Percentiles rank a stretch among this genome's conserved stretches.
phyloP scores from a whole-genome alignment of 495 filamentous ascomycete species.

The Rhypophila decipiens region DNA sequence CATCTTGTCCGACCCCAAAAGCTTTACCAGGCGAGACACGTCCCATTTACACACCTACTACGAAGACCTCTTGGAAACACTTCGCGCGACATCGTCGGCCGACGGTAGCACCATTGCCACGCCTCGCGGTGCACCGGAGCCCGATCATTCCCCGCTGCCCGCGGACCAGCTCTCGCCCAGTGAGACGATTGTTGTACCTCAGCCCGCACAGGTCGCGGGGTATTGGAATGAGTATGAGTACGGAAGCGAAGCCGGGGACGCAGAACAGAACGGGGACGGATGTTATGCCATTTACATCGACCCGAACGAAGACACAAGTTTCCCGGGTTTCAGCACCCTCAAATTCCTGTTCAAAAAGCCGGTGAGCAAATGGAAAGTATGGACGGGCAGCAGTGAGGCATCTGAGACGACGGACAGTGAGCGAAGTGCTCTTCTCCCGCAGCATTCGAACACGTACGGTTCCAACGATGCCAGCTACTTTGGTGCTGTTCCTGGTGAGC shows the following conservation, averaged over 20 bases:
- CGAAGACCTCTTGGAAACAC: slow-evolving; percentile 46
- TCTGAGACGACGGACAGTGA: neutral
- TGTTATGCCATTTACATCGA: slow-evolving; percentile 52
- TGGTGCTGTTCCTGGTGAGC: slow-evolving; percentile 5
- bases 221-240: slow-evolving; percentile 67
- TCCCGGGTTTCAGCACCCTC: slow-evolving; percentile 43
- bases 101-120: slow-evolving; percentile 7
- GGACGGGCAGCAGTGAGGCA: slow-evolving; percentile 24
- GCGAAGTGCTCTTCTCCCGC: slow-evolving; percentile 26
- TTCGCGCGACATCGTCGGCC: slow-evolving; percentile 37
- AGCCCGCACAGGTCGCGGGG: slow-evolving; percentile 12
- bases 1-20: slow-evolving; percentile 50
- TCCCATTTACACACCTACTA: slow-evolving; percentile 47
- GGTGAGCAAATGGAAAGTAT: slow-evolving; percentile 36
- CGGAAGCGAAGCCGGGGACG: slow-evolving; percentile 48
- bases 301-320: slow-evolving; percentile 39
- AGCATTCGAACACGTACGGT: slow-evolving; percentile 5
- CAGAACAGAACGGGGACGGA: slow-evolving; percentile 28
- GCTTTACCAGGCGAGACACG: slow-evolving; percentile 56
- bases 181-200: slow-evolving; percentile 13
- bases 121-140: slow-evolving; percentile 10
- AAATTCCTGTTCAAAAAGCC: slow-evolving; percentile 35
- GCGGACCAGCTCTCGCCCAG: slow-evolving; percentile 9
- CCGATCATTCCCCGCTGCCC: slow-evolving; percentile 8
- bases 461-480: slow-evolving; percentile 16